Base-by-base conservation (phyloP, 345 rosid genomes). In the Erodium maritimum region DNA sequence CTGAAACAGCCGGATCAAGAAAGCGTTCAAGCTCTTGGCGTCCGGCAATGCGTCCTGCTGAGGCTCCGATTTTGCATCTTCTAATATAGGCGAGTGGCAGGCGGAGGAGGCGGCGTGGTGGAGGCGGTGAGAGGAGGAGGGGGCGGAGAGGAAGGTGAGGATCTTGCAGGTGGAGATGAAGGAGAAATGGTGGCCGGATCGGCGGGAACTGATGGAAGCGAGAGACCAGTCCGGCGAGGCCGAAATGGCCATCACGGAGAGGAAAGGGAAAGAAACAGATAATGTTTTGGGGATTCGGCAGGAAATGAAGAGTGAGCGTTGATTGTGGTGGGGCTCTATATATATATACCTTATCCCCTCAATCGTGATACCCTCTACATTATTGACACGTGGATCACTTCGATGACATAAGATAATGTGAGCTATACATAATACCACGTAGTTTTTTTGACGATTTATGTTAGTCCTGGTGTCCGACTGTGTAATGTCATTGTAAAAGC, bases 21-120 rank as follows among this genome's bases (percentile, higher is more conserved):
- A 77, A 13, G 60, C 64, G 62, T 85, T 81, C 22, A 80, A 66
- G 50, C 61, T 74, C 17, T 67, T 61, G 0, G 69, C 57, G 23
- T 64, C 84, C 16, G 77, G 78, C 14, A 46, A 46, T 20, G 66
- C 55, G 52, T 60, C 68, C 21, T 57, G 17, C 10, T 52, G 62
- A 24, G 18, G 16, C 18, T 23, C 59, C 11, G 70, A 72, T 3
- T 19, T 46, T 61, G 67, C 62, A 18, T 83, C 80, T 23, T 81
- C 93, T 9, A 78, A 62, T 42, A 80, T 63, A 0, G 90, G 69
- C 52, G 79, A 63, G 63, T 85, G 70, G 71, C 73, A 72, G 18
- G 72, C 69, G 21, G 83, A 70, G 78, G 71, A 58, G 61, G 48
- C 9, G 33, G 56, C 69, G 66, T 6, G 8, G 37, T 29, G 37